Conservation (phyloP, 768 basidiomycete species). For the Leccinum longicurvipes region DNA sequence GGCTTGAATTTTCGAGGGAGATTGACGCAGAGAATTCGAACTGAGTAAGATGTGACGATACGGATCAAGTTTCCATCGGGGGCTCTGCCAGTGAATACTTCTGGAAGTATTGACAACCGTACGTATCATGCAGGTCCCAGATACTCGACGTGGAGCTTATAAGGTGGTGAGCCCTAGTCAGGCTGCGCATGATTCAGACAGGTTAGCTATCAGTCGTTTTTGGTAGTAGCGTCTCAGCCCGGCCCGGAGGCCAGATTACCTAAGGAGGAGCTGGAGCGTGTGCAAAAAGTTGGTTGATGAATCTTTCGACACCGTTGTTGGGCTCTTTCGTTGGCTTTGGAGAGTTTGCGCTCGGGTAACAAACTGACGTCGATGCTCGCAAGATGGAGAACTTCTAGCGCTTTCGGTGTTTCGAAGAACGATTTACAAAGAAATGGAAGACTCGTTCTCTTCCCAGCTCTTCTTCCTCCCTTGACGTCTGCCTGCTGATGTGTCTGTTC, state of each 20-base stretch:
- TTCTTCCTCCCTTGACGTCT: conserved; percentile 4
- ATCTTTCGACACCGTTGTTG: not conserved
- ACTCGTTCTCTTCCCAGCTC: not conserved
- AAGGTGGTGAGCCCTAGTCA: not conserved
- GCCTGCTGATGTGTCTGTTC: conserved; percentile 4
- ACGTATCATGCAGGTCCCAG: not conserved
- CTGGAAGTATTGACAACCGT: conserved; percentile 8
- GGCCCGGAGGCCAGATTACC: conserved; percentile 5
- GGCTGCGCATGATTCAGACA: too few relatives aligned
- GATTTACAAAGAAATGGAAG: conserved; percentile 24
- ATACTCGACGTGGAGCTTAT: not conserved
- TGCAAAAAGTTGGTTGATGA: not conserved
- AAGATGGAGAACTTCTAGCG: conserved; percentile 18
- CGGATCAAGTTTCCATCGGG: conserved; percentile 11
- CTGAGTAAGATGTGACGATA: not conserved
- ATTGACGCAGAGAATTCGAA: not conserved
- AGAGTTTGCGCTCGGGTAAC: conserved; percentile 6
- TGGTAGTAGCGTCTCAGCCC: not conserved
- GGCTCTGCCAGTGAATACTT: conserved; percentile 3
- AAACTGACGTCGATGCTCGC: conserved; percentile 11
- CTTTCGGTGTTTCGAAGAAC: conserved; percentile 15
- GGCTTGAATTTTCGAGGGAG: not conserved
- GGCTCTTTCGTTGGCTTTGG: not conserved
- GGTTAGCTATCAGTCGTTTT: not conserved
- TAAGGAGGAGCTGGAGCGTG: conserved; percentile 5